phyloP scores from a whole-genome alignment of 176 grass and related monocot species.

The Bothriochloa decipiens region DNA sequence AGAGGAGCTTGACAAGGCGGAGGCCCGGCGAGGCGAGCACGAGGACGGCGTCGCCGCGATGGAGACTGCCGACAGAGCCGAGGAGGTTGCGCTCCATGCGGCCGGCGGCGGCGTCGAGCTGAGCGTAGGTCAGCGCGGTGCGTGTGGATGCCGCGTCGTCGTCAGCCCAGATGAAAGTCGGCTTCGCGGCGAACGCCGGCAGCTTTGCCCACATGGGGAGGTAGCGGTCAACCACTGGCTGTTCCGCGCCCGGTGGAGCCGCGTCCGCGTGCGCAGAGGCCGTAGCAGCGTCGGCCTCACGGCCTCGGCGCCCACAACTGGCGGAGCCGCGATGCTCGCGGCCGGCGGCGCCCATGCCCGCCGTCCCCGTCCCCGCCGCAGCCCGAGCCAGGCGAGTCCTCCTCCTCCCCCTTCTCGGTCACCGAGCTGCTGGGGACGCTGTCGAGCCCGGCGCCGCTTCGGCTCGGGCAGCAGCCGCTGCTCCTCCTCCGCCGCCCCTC shows the following conservation, averaged over 20 bases:
- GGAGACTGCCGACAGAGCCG: conserved; percentile 33
- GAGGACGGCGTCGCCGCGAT: conserved; percentile 48
- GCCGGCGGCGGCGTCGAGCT: conserved; percentile 43
- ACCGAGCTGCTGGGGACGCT: conserved; percentile 25
- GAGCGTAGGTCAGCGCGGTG: conserved; percentile 46
- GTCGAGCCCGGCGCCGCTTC: conserved; percentile 76
- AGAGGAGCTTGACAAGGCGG: conserved; percentile 58
- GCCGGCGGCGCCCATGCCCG: too few relatives aligned
- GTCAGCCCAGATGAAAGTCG: conserved; percentile 51
- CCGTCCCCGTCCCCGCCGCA: conserved; percentile 24
- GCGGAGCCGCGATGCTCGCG: too few relatives aligned
- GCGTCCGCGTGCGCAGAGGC: too few relatives aligned
- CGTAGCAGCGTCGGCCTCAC: too few relatives aligned
- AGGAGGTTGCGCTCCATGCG: conserved; percentile 57
- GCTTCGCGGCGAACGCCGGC: conserved; percentile 50
- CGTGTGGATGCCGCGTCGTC: conserved; percentile 20
- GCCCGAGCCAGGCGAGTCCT: background rate
- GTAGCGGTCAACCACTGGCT: conserved; percentile 61
- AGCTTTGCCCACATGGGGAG: conserved; percentile 58
- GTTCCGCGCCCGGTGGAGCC: too few relatives aligned
- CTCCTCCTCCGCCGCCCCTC: too few relatives aligned
- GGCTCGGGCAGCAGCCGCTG: conserved; percentile 23
- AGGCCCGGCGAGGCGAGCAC: conserved; percentile 58
- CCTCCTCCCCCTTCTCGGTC: background rate
- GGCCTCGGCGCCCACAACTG: too few relatives aligned